Evolutionary conservation across 768 basidiomycete species (phyloP), one percentile per base, ranked within the genome.

Genomic region (Pholiota molesta): DNA sequence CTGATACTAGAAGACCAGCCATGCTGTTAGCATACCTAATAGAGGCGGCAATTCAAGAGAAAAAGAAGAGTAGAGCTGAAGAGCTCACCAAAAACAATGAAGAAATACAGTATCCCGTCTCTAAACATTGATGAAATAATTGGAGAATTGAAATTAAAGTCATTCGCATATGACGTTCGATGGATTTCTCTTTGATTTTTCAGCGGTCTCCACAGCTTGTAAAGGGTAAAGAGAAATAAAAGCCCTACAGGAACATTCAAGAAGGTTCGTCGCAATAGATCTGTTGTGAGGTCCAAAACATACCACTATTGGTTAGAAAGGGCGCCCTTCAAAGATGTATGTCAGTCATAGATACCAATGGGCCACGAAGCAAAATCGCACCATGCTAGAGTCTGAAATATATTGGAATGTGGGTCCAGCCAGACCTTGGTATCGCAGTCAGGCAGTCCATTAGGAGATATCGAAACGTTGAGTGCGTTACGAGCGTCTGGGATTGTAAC

Each of bases 31-130:
- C 9, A 5, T 9, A 7, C 26, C 26, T 26, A 26, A 26, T 4
- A 26, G n/a, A 4, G 4, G 26, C n/a, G 31, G 31, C 9, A 5
- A 44, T 16, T 19, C n/a, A n/a, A n/a, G n/a, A n/a, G n/a, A n/a
- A n/a, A n/a, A n/a, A n/a, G n/a, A 21, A 5, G 7, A 44, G 3
- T 19, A 44, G n/a, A n/a, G 9, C 17, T 44, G 8, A n/a, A 44
- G 42, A 44, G n/a, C 53, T 55, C 33, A 55, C 53, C 17, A 13
- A 55, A 55, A 19, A 55, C 23, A 9, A 55, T n/a, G 37, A 55
- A 55, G 35, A 55, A 55, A 26, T 55, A 55, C 5, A 55, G 10
- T 23, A 55, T 55, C 10, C 53, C 53, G 19, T 55, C 53, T 23
- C n/a, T 39, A 23, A 55, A 39, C 37, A 55, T 19, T 5, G 33